Conservation (phyloP, 352 stramenopile species). For the Globisporangium yorkense region DNA sequence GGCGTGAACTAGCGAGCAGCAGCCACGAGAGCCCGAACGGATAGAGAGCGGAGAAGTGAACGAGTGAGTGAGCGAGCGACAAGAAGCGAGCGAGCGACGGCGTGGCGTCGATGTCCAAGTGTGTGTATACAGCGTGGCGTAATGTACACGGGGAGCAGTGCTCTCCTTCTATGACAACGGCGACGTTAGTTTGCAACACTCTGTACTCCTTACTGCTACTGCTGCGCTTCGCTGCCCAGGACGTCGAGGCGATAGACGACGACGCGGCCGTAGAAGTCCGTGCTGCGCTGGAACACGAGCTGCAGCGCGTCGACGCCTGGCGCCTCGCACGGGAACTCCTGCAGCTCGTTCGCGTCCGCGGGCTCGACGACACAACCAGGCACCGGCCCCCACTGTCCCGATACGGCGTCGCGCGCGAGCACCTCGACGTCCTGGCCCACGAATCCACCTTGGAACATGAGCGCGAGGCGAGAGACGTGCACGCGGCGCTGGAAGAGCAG, state of each 20-base stretch:
- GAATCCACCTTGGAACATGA: slow-evolving; percentile 82
- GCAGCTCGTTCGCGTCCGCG: slow-evolving; percentile 49
- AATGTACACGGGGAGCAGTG: slow-evolving; percentile 3
- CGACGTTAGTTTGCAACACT: not conserved
- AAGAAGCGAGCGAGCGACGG: not conserved
- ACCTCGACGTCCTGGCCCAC: slow-evolving; percentile 56
- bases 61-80: not conserved
- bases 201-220: not conserved
- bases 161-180: not conserved
- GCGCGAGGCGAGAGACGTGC: slow-evolving; percentile 20
- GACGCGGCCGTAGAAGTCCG: slow-evolving; percentile 71
- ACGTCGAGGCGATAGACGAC: slow-evolving; percentile 58
- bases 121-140: not conserved
- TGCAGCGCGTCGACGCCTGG: slow-evolving; percentile 29
- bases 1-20: slow-evolving; percentile 11
- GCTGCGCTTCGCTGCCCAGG: slow-evolving; percentile 20
- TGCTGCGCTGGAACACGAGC: slow-evolving; percentile 53
- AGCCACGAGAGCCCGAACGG: not conserved
- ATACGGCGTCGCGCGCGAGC: slow-evolving; percentile 14
- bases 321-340: slow-evolving; percentile 27
- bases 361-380: slow-evolving; percentile 26
- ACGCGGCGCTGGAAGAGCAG: slow-evolving; percentile 58
- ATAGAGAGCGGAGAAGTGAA: not conserved
- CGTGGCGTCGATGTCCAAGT: not conserved
- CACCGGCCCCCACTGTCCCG: slow-evolving; percentile 20